Percentiles rank a stretch among this genome's conserved stretches.
Conservation (phyloP, 2,329 filamentous ascomycete genomes). For the Penicillium sclerotigenum region DNA sequence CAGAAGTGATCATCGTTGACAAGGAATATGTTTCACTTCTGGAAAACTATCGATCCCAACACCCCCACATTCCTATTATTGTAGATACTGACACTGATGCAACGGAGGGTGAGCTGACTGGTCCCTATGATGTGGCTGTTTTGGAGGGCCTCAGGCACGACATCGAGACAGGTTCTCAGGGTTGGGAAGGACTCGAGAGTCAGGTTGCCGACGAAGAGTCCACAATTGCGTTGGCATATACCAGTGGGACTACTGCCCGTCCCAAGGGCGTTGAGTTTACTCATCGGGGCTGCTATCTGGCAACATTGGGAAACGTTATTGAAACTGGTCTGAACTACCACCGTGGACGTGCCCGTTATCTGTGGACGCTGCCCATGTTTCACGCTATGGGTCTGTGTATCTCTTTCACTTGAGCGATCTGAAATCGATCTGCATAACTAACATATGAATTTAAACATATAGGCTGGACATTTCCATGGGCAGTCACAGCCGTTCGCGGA, state of each 20-base stretch:
- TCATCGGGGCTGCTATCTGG: slow-evolving; percentile 82
- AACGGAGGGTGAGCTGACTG: slow-evolving; percentile 67
- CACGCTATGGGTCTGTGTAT: slow-evolving; percentile 54
- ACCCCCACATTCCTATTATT: slow-evolving; percentile 66
- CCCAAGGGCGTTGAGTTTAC: slow-evolving; percentile 95
- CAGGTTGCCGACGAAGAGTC: slow-evolving; percentile 73
- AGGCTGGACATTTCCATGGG: slow-evolving; percentile 86
- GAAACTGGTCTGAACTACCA: slow-evolving; percentile 79
- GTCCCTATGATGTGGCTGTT: slow-evolving; percentile 80
- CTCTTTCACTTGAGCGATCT: not conserved
- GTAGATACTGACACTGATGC: slow-evolving; percentile 82
- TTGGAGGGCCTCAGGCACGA: slow-evolving; percentile 76
- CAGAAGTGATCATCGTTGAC: slow-evolving; percentile 83
- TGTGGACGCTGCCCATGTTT: slow-evolving; percentile 92
- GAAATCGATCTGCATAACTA: not conserved
- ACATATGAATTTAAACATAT: not conserved
- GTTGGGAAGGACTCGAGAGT: slow-evolving; percentile 73
- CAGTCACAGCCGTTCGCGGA: slow-evolving; percentile 87
- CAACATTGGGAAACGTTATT: slow-evolving; percentile 77
- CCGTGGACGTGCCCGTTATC: slow-evolving; percentile 69
- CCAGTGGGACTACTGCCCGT: slow-evolving; percentile 83
- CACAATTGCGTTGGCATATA: slow-evolving; percentile 85
- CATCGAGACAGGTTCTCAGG: slow-evolving; percentile 58
- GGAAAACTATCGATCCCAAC: slow-evolving; percentile 58
- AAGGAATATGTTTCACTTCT: slow-evolving; percentile 72